These are phyloP conservation scores for Fusarium drepaniforme DNA, from an alignment of 2,329 filamentous ascomycete genomes.

Conservation along the genomic window DNA sequence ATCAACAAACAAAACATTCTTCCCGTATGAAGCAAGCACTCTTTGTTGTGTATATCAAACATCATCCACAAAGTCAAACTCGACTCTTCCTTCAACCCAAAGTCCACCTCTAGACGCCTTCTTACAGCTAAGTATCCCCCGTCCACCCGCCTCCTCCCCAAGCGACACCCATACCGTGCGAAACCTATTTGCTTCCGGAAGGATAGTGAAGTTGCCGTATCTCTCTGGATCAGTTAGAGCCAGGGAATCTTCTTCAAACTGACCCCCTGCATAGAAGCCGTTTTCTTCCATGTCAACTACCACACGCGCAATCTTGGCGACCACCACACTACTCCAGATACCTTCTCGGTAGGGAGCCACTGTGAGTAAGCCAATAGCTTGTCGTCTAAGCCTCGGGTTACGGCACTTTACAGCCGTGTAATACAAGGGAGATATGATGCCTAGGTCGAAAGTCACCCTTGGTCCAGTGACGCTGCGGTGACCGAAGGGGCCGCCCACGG, in stretches of 20 bases:
- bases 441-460: neutral
- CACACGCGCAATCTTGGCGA: neutral
- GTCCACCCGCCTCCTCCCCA: neutral
- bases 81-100: neutral
- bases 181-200: neutral
- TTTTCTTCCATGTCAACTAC: neutral
- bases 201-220: neutral
- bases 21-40: neutral
- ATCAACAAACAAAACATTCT: neutral
- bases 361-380: neutral
- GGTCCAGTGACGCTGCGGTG: neutral
- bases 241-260: neutral
- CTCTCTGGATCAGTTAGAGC: neutral
- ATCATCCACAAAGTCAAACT: neutral
- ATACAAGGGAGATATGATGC: neutral
- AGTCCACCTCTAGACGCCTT: neutral
- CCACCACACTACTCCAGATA: neutral
- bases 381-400: neutral
- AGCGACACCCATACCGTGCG: neutral
- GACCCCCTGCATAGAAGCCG: neutral
- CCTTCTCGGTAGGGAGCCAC: neutral
- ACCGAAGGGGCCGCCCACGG: neutral
- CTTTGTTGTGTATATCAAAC: neutral
- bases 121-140: neutral
- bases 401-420: constrained; percentile 3